These are phyloP conservation scores for Trebouxia sp. DNA, from an alignment of 139 green algal genomes.

Conservation along the genomic window DNA sequence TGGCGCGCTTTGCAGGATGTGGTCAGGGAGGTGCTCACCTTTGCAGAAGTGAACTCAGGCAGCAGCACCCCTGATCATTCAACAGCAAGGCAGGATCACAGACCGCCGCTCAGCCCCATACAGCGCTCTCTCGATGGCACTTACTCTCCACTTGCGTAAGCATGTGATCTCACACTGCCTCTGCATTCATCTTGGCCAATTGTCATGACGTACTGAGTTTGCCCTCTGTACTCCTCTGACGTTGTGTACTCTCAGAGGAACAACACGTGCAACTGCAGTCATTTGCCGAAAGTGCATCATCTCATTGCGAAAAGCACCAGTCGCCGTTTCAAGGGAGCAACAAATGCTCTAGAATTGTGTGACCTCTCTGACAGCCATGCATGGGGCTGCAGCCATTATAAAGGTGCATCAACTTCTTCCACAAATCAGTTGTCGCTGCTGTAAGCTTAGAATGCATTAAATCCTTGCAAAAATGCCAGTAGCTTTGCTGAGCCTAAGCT, in stretches of 20 bases:
- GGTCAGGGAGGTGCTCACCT: conserved; percentile 30
- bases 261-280: no score
- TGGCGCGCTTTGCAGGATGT: conserved; percentile 32
- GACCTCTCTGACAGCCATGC: no score
- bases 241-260: not conserved
- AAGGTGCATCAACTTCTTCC: no score
- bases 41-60: conserved; percentile 33
- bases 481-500: not conserved
- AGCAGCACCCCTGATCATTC: conserved; percentile 12
- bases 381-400: no score
- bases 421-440: not conserved
- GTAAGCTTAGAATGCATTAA: not conserved
- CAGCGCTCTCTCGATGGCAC: conserved; percentile 17
- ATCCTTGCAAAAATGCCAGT: not conserved
- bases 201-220: not conserved
- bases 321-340: no score
- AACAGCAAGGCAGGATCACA: conserved; percentile 4
- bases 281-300: no score
- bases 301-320: no score
- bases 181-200: not conserved
- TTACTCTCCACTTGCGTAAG: not conserved
- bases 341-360: no score
- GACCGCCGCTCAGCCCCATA: conserved; percentile 11
- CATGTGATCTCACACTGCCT: not conserved
- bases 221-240: no score